Evolutionary conservation across 2,329 filamentous ascomycete species (phyloP), one percentile per base, ranked within the genome.

Genomic region (Fusarium sp.): DNA sequence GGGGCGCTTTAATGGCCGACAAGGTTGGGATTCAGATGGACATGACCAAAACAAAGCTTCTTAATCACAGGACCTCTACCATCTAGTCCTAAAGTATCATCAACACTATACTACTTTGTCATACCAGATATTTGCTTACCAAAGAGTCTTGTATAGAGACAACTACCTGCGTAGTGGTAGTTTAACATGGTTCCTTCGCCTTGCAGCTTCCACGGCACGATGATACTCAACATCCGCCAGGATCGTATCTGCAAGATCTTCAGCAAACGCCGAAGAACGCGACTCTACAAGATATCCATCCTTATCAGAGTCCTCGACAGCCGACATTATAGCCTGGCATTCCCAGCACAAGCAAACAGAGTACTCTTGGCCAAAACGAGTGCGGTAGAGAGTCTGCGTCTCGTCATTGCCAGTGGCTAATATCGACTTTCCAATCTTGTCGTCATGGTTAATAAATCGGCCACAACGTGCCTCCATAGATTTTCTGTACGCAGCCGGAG

Each of bases 361-460:
- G 34, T 68, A 68, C 7, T 58, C 45, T 4, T 54, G 36, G 9
- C 64, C 64, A 10, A 67, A 68, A n/a, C 43, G 66, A 8, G 60
- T 40, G 3, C 53, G 61, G 9, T 65, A 69, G 19, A 69, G 47
- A 10, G 25, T n/a, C 32, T 61, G 38, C 6, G 64, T 69, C 40
- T 63, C 28, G n/a, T 56, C 42, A 15, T 54, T 57, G 11, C 64
- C 66, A 4, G 6, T 29, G 1, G 28, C 34, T 34, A 69, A 41
- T 8, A 38, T 58, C 3, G 42, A 22, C 39, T 61, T 63, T 1
- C 38, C 52, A 5, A 69, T 58, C 51, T 65, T 69, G 25, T 69
- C 66, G 29, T 69, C 64, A 15, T 67, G 56, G 39, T 64, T 74
- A 22, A 79, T 71, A 47, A 74, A 72, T 8, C 66, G 53, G 0